These are phyloP conservation scores for Pleurotus citrinopileatus DNA, from an alignment of 768 basidiomycete genomes.

Conservation along the genomic window DNA sequence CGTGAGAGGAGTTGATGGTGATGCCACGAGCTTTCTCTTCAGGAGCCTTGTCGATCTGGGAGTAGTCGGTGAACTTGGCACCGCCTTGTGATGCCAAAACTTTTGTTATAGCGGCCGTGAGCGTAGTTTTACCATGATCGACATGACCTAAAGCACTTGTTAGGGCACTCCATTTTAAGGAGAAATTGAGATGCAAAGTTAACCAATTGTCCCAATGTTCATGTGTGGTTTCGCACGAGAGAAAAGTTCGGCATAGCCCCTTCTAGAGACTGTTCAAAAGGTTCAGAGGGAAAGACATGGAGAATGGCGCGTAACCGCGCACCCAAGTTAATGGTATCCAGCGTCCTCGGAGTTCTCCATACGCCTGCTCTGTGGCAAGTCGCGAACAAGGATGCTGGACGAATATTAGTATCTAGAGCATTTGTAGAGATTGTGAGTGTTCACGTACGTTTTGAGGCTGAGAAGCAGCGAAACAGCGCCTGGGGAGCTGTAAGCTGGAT, in stretches of 20 bases:
- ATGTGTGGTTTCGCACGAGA: conserved; percentile 83
- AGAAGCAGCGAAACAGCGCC: conserved; percentile 45
- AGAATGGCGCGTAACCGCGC: conserved; percentile 18
- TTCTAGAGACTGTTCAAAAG: conserved; percentile 39
- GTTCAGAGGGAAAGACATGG: background rate
- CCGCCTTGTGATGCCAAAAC: conserved; percentile 77
- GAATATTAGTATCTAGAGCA: conserved; percentile 13
- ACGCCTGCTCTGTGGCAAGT: conserved; percentile 33
- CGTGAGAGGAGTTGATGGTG: conserved; percentile 98
- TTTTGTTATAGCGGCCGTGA: conserved; percentile 95
- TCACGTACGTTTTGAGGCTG: conserved; percentile 42
- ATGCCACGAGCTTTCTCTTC: conserved; percentile 99
- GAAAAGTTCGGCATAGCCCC: conserved; percentile 79
- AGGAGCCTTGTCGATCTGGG: conserved; percentile 97
- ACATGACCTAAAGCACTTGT: conserved; percentile 91
- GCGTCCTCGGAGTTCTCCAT: conserved; percentile 20
- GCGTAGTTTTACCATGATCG: conserved; percentile 97
- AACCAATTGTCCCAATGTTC: conserved; percentile 95
- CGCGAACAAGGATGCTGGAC: conserved; percentile 31
- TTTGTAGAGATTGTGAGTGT: background rate
- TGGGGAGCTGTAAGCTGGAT: conserved; percentile 50
- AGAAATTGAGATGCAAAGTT: conserved; percentile 18
- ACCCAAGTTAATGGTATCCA: conserved; percentile 24
- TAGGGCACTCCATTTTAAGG: too few relatives aligned
- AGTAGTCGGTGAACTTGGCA: conserved; percentile 92